A percentile compares a stretch with the other conserved stretches of the same genome.
phyloP scores from a whole-genome alignment of 257 asterid genomes.

The Primulina eburnea region DNA sequence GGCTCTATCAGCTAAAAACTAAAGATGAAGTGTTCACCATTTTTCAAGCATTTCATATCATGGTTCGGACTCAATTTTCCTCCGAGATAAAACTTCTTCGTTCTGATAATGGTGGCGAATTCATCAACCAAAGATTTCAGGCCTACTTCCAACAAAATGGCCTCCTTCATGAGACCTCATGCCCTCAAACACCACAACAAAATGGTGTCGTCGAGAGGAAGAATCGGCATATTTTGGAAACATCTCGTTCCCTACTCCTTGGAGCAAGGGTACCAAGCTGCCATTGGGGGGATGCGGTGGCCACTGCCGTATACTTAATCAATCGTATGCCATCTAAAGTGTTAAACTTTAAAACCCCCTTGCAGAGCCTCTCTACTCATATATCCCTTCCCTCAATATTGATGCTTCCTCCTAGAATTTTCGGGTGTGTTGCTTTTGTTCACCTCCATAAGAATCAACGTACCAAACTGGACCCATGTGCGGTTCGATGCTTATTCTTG shows the following conservation, averaged over 20 bases:
- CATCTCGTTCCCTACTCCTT: neutral
- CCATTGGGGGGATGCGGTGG: conserved; percentile 1
- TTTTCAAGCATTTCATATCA: neutral
- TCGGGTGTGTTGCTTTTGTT: too few relatives aligned
- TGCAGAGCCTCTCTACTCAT: neutral
- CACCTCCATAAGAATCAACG: neutral
- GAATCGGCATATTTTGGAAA: conserved; percentile 4
- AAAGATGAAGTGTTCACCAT: conserved; percentile 27
- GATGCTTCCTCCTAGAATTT: too few relatives aligned
- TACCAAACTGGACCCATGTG: neutral
- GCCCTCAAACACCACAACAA: too few relatives aligned
- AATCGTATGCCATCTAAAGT: neutral
- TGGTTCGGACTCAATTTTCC: conserved; percentile 23
- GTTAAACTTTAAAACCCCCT: neutral
- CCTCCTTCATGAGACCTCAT: too few relatives aligned
- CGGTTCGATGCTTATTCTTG: neutral
- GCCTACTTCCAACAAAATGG: too few relatives aligned
- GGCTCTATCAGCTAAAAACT: neutral
- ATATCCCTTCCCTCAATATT: too few relatives aligned
- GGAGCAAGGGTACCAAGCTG: neutral
- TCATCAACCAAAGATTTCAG: too few relatives aligned
- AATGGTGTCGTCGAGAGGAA: neutral
- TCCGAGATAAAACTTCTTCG: conserved; percentile 21
- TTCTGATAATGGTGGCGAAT: conserved; percentile 14
- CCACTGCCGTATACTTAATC: neutral